Conservation (phyloP, 305 asterid species). For the Striga hermonthica region DNA sequence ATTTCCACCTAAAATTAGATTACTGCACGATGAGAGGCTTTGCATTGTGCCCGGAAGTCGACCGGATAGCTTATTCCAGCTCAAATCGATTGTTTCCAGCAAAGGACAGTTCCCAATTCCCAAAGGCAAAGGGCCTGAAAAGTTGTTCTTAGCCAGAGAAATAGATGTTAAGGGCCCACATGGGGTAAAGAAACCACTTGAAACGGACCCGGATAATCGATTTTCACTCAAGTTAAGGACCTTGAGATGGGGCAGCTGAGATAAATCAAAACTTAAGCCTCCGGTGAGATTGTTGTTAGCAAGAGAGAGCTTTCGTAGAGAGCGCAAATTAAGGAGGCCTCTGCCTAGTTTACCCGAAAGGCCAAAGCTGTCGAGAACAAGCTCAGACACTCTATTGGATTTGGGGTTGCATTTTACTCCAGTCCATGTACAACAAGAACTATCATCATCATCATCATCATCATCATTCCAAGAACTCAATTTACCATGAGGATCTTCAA, state of each 20-base stretch:
- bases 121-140: constrained; percentile 60
- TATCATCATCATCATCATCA: constrained; percentile 79
- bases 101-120: constrained; percentile 66
- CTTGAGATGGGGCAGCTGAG: constrained; percentile 60
- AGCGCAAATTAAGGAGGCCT: constrained; percentile 73
- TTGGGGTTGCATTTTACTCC: constrained; percentile 76
- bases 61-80: constrained; percentile 59
- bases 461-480: constrained; percentile 83
- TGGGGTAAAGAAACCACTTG: constrained; percentile 58
- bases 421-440: constrained; percentile 64
- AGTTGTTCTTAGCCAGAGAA: constrained; percentile 63
- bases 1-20: constrained; percentile 48
- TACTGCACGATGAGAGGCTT: constrained; percentile 60
- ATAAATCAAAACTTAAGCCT: constrained; percentile 51
- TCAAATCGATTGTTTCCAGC: constrained; percentile 70
- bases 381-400: constrained; percentile 81
- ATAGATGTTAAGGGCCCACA: constrained; percentile 73
- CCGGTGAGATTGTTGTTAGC: constrained; percentile 72
- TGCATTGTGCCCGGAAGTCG: constrained; percentile 63
- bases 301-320: constrained; percentile 65
- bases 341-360: constrained; percentile 79
- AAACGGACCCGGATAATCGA: constrained; percentile 54
- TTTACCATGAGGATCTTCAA: constrained; percentile 61
- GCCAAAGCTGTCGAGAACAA: constrained; percentile 74
- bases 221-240: constrained; percentile 72